These are phyloP conservation scores for Globisporangium echinulatum DNA, from an alignment of 352 stramenopile species.

Conservation along the genomic window DNA sequence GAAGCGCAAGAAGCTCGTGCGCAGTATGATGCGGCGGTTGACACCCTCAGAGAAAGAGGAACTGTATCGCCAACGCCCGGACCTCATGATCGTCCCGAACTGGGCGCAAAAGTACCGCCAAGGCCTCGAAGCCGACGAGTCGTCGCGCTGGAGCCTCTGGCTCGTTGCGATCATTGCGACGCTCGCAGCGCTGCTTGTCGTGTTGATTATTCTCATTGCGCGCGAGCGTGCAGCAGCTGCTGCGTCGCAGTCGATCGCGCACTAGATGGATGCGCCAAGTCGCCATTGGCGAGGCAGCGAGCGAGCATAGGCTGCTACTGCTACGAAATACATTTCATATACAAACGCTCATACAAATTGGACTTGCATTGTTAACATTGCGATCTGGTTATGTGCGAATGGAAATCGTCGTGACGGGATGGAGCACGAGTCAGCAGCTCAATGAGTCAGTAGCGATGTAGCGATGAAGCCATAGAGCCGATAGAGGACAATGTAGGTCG, in stretches of 20 bases:
- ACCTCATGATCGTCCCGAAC: conserved; percentile 85
- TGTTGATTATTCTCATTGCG: conserved; percentile 74
- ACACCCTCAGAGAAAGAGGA: conserved; percentile 81
- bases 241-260: conserved; percentile 4
- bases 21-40: conserved; percentile 73
- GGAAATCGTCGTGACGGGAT: too few relatives aligned
- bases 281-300: too few relatives aligned
- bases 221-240: conserved; percentile 31
- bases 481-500: too few relatives aligned
- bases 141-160: conserved; percentile 71
- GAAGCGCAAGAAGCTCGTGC: conserved; percentile 76
- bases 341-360: too few relatives aligned
- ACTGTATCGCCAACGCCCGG: conserved; percentile 70
- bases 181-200: conserved; percentile 61
- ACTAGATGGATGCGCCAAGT: not conserved
- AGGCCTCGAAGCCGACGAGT: conserved; percentile 65
- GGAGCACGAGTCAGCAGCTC: too few relatives aligned
- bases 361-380: too few relatives aligned
- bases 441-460: too few relatives aligned
- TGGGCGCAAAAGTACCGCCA: conserved; percentile 87
- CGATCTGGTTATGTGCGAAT: too few relatives aligned
- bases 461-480: too few relatives aligned
- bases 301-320: too few relatives aligned
- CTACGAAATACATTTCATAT: too few relatives aligned
- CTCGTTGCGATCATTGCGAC: conserved; percentile 67